Percentiles rank a stretch among this genome's conserved stretches.
Evolutionary conservation across 164 flowering plant species (phyloP).

Genomic region (Aristolochia californica): DNA sequence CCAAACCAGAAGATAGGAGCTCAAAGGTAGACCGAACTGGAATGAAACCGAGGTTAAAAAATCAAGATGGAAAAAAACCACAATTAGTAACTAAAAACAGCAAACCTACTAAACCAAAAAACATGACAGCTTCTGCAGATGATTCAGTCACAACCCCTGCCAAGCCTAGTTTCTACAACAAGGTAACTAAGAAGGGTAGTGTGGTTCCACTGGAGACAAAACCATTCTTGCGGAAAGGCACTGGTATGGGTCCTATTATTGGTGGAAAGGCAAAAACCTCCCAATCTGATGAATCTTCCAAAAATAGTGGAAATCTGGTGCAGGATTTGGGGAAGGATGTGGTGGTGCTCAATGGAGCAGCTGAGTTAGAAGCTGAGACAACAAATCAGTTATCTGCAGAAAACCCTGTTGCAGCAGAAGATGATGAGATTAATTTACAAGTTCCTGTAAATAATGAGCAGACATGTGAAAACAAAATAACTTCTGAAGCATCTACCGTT

Average conservation of each 20-base stretch:
- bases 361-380: conserved; percentile 14
- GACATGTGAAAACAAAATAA: conserved; percentile 18
- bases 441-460: conserved; percentile 16
- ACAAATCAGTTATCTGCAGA: conserved; percentile 21
- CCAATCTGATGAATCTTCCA: conserved; percentile 27
- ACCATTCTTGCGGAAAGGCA: conserved; percentile 50
- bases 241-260: conserved; percentile 31
- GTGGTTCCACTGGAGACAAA: conserved; percentile 83
- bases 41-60: conserved; percentile 21
- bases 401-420: conserved; percentile 8
- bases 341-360: conserved; percentile 16
- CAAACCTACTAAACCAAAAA: conserved; percentile 33
- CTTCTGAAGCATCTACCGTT: conserved; percentile 20
- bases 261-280: conserved; percentile 29
- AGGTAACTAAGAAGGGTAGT: conserved; percentile 67
- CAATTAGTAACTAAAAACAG: conserved; percentile 19
- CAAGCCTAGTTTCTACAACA: conserved; percentile 47
- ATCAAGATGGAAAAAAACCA: conserved; percentile 28
- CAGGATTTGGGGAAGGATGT: conserved; percentile 17
- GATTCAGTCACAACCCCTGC: conserved; percentile 24
- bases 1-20: conserved; percentile 25
- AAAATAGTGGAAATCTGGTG: conserved; percentile 15
- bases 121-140: conserved; percentile 23
- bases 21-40: conserved; percentile 21
- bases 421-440: conserved; percentile 18